These are phyloP conservation scores for Gossypium longicalyx DNA, from an alignment of 345 rosid genomes.

Conservation along the genomic window DNA sequence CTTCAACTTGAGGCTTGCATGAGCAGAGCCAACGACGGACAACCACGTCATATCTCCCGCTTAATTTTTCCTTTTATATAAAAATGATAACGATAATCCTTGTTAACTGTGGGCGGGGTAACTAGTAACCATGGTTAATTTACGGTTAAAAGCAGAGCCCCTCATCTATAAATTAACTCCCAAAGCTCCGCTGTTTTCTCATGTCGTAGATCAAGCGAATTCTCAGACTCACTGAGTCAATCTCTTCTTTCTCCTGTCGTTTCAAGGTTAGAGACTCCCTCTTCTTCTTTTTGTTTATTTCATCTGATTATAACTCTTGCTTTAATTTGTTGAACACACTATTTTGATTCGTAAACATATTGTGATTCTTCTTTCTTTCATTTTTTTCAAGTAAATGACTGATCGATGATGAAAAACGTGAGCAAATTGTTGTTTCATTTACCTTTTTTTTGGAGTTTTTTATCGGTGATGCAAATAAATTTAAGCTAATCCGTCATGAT, in stretches of 20 bases:
- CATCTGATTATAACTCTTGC: neutral
- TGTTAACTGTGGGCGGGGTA: conserved; percentile 1
- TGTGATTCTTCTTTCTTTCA: neutral
- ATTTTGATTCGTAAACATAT: neutral
- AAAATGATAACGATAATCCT: neutral
- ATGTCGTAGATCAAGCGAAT: neutral
- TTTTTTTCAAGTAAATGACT: neutral
- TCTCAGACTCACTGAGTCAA: neutral
- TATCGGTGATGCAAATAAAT: neutral
- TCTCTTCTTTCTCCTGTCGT: neutral
- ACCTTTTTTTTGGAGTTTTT: neutral
- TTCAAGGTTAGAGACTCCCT: neutral
- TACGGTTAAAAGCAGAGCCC: neutral
- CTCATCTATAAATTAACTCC: neutral
- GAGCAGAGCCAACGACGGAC: neutral
- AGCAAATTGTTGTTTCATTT: neutral
- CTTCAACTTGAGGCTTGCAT: neutral
- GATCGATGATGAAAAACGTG: neutral
- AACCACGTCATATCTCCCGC: neutral
- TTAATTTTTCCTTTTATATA: neutral
- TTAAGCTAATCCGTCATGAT: neutral
- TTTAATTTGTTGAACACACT: neutral
- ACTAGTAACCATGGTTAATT: neutral
- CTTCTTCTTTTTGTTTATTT: neutral
- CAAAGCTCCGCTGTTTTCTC: neutral